A percentile compares a stretch with the other conserved stretches of the same genome.
phyloP scores from a whole-genome alignment of 2,329 filamentous ascomycete species.

The Bipolaris sorokiniana region DNA sequence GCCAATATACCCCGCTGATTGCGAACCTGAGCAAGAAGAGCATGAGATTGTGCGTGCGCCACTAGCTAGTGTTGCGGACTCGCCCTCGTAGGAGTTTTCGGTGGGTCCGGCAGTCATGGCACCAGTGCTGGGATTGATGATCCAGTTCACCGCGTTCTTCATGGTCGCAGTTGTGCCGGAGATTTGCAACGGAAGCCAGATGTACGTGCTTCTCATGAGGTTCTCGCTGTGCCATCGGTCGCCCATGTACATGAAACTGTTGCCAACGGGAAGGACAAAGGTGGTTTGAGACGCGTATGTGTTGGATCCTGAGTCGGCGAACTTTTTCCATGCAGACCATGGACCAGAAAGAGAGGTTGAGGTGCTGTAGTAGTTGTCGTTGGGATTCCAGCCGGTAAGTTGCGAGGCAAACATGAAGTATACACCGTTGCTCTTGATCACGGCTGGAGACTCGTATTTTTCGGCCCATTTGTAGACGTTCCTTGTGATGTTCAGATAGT shows the following conservation, averaged over 20 bases:
- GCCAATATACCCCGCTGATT: slow-evolving; percentile 57
- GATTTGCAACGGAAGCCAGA: slow-evolving; percentile 67
- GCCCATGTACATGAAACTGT: slow-evolving; percentile 65
- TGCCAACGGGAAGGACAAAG: slow-evolving; percentile 60
- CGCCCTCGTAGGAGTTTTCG: slow-evolving; percentile 61
- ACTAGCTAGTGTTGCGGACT: slow-evolving; percentile 54
- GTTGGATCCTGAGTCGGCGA: slow-evolving; percentile 62
- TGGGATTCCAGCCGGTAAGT: slow-evolving; percentile 60
- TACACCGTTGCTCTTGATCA: slow-evolving; percentile 64
- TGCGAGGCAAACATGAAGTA: slow-evolving; percentile 71
- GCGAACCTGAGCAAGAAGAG: slow-evolving; percentile 57
- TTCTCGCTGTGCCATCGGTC: slow-evolving; percentile 70
- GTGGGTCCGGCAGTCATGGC: slow-evolving; percentile 54
- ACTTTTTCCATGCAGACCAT: slow-evolving; percentile 66
- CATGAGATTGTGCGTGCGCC: slow-evolving; percentile 58
- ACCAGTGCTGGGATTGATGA: slow-evolving; percentile 54
- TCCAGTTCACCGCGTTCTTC: slow-evolving; percentile 63
- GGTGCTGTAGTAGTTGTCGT: slow-evolving; percentile 69
- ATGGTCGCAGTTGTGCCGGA: slow-evolving; percentile 58
- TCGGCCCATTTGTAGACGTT: slow-evolving; percentile 61
- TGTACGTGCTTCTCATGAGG: slow-evolving; percentile 65
- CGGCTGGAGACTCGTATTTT: slow-evolving; percentile 66
- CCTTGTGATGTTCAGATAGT: slow-evolving; percentile 61
- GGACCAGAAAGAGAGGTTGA: slow-evolving; percentile 63
- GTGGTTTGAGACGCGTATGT: slow-evolving; percentile 68